Conservation (phyloP, 331 rosid species). For the Phaseolus coccineus region DNA sequence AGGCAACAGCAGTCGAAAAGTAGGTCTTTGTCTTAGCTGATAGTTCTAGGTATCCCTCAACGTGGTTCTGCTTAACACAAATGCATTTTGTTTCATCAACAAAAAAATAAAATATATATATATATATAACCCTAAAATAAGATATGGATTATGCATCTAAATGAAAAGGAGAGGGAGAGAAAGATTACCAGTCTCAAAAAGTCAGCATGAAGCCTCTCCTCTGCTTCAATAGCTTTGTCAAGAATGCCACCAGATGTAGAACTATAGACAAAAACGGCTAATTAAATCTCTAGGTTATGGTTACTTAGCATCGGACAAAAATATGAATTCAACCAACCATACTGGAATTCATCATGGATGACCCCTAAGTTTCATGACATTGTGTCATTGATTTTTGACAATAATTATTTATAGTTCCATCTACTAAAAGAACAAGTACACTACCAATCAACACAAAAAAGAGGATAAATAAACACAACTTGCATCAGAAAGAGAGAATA, state of each 20-base stretch:
- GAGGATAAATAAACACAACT: constrained; percentile 25
- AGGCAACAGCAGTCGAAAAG: constrained; percentile 78
- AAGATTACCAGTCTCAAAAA: constrained; percentile 84
- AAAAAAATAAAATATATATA: neutral
- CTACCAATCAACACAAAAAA: constrained; percentile 35
- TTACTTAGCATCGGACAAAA: constrained; percentile 3
- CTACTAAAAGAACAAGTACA: constrained; percentile 10
- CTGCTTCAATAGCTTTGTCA: constrained; percentile 80
- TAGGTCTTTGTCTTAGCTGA: constrained; percentile 84
- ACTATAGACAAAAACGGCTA: constrained; percentile 51
- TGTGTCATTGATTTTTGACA: neutral
- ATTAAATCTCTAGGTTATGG: constrained; percentile 18
- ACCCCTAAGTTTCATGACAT: constrained; percentile 28
- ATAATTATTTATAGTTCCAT: constrained; percentile 6
- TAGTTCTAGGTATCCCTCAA: constrained; percentile 86
- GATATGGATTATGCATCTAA: constrained; percentile 9
- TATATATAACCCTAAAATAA: neutral
- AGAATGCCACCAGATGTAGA: constrained; percentile 83
- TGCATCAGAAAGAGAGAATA: constrained; percentile 33
- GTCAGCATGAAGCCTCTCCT: constrained; percentile 74
- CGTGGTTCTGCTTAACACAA: constrained; percentile 63
- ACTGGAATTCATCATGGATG: constrained; percentile 14
- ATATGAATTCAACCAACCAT: neutral
- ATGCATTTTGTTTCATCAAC: constrained; percentile 36
- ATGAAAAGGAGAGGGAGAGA: constrained; percentile 35